Percentiles rank a stretch among this genome's conserved stretches.
These are phyloP conservation scores for Ophiostoma perfectum DNA, from an alignment of 2,329 filamentous ascomycete genomes.

Conservation along the genomic window DNA sequence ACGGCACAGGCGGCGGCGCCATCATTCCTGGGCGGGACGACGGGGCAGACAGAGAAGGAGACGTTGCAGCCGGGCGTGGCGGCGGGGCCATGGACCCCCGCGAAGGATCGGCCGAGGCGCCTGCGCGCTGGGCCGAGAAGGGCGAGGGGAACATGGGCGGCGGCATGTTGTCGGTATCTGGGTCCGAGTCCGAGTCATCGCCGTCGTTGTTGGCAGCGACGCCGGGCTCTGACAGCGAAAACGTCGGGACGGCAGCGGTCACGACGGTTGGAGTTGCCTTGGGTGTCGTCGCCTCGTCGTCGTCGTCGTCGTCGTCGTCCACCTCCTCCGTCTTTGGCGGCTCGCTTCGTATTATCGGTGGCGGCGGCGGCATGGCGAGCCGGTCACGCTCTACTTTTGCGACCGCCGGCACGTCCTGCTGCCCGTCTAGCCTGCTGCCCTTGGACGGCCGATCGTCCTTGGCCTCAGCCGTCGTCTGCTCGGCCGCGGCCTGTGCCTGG, in stretches of 20 bases:
- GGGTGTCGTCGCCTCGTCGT: conserved; percentile 46
- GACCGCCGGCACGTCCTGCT: not conserved
- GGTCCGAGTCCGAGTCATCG: conserved; percentile 28
- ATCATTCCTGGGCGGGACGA: conserved; percentile 27
- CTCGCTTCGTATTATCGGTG: conserved; percentile 18
- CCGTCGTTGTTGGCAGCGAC: conserved; percentile 25
- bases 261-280: conserved; percentile 39
- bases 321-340: not conserved
- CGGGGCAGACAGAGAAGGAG: not conserved
- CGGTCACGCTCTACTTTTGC: conserved; percentile 9
- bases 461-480: not conserved
- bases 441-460: not conserved
- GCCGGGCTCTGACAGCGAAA: conserved; percentile 39
- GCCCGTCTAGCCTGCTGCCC: not conserved
- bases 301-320: conserved; percentile 27
- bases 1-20: conserved; percentile 29
- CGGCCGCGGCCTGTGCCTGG: not conserved
- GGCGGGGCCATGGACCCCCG: conserved; percentile 18
- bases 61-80: conserved; percentile 5
- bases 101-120: conserved; percentile 25
- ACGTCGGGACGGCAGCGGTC: conserved; percentile 38
- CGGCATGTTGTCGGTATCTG: conserved; percentile 28
- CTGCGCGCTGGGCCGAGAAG: conserved; percentile 49
- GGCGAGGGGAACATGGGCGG: conserved; percentile 45
- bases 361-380: conserved; percentile 24